Base-by-base conservation (phyloP, 257 asterid species). In the Apocynum venetum region DNA sequence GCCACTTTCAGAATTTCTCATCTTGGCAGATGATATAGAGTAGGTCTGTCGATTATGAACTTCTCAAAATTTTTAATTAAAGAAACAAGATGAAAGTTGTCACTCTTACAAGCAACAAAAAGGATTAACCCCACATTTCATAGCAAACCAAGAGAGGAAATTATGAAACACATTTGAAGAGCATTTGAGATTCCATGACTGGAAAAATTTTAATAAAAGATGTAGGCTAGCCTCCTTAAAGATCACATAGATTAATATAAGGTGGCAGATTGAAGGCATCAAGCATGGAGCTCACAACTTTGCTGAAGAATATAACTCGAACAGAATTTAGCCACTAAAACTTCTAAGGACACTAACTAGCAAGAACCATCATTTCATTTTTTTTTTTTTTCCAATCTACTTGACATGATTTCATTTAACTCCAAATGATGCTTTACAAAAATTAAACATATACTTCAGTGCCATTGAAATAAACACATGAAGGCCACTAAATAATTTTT, bases 21-120 rank as follows among this genome's bases (percentile, higher is more conserved):
- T 81, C 89, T 90, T 95, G 35, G 85, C 55, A 31, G 90, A 84
- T 25, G 96, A 81, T 74, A 87, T 80, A 59, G 89, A 71, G 84
- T 88, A 88, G 83, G 85, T 83, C 96, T 90, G 94, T 63, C 80
- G 78, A 77, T 63, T 46, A 76, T 68, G 73, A 43, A 41, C 11
- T 8, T 71, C 49, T 64, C 48, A 25, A 31, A 68, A 61, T 6
- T 51, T 60, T 20, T 9, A 10, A 40, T 1, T 4, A 35, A 19
- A 13, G 0, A 43, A 52, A 72, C 0, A 35, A 0, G 31, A 11
- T 51, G 47, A 31, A 48, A 73, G 31, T 51, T 41, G 38, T 68
- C 36, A 43, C 15, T 43, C 52, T 68, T 19, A 68, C 35, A 43
- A 68, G 48, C 53, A 68, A 19, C 38, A 17, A 43, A 67, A 72